Conservation (phyloP, 1,284 basidiomycete genomes). For the Cryptococcus floricola region DNA sequence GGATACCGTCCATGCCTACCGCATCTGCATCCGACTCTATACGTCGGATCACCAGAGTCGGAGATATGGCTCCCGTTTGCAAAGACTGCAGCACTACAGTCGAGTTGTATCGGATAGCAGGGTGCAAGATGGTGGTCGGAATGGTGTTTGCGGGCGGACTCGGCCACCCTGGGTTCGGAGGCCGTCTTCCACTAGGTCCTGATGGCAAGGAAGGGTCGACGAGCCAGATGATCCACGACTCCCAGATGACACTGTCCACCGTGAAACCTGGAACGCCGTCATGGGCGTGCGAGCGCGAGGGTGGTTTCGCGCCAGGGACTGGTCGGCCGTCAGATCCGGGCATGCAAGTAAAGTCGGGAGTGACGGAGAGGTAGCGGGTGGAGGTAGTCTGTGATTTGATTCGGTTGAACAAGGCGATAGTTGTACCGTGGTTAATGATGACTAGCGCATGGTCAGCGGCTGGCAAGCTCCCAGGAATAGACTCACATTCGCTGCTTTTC, state of each 20-base stretch:
- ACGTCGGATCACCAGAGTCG: slow-evolving; percentile 86
- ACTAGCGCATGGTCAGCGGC: slow-evolving; percentile 53
- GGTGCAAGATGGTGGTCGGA: slow-evolving; percentile 54
- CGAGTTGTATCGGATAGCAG: slow-evolving; percentile 84
- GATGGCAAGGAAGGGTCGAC: slow-evolving; percentile 68
- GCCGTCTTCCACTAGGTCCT: slow-evolving; percentile 68
- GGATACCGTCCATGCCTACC: slow-evolving; percentile 65
- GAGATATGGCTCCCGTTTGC: slow-evolving; percentile 87
- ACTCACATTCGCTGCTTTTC: slow-evolving; percentile 86
- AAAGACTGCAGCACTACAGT: slow-evolving; percentile 92
- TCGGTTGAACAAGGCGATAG: slow-evolving; percentile 91
- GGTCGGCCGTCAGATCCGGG: slow-evolving; percentile 83
- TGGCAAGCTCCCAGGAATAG: background rate
- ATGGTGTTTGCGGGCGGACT: slow-evolving; percentile 85
- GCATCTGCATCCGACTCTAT: slow-evolving; percentile 87
- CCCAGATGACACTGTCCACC: slow-evolving; percentile 54
- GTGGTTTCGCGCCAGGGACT: slow-evolving; percentile 61
- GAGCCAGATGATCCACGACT: slow-evolving; percentile 82
- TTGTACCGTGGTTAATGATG: slow-evolving; percentile 91
- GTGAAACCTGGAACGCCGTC: slow-evolving; percentile 45
- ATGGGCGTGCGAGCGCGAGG: slow-evolving; percentile 9
- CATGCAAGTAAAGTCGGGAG: slow-evolving; percentile 81
- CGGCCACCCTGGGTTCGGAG: slow-evolving; percentile 56
- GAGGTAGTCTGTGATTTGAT: slow-evolving; percentile 89
- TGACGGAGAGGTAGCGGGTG: slow-evolving; percentile 92